Conservation (phyloP, 495 filamentous ascomycete species). For the Chaetomium fimeti region DNA sequence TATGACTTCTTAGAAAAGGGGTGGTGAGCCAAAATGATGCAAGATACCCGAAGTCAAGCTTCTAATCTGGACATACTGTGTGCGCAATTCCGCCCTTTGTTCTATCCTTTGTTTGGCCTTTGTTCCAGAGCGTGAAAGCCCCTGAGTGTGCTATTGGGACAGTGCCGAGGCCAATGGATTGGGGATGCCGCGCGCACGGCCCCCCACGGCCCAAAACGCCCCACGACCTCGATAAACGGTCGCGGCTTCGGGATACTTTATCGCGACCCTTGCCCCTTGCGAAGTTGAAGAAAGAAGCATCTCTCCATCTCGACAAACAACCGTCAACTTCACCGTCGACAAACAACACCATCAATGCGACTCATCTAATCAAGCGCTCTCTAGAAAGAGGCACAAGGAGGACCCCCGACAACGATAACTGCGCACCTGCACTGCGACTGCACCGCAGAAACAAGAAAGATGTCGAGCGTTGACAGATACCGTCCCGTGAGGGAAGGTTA, state of each 20-base stretch:
- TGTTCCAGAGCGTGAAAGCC: too few species aligned
- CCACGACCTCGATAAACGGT: slow-evolving; percentile 18
- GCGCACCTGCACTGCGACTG: neutral
- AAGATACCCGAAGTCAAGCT: slow-evolving; percentile 1
- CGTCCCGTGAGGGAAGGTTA: slow-evolving; percentile 50
- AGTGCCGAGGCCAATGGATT: neutral
- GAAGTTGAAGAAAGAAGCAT: neutral
- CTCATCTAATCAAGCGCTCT: neutral
- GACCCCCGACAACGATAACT: neutral
- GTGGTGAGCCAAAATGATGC: neutral
- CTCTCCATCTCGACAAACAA: slow-evolving; percentile 3
- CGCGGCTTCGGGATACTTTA: too few species aligned
- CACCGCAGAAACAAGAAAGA: slow-evolving; percentile 12
- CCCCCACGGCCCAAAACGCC: neutral
- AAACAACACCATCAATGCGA: slow-evolving; percentile 12
- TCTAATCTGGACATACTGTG: neutral
- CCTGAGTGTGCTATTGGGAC: neutral
- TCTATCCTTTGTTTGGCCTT: too few species aligned
- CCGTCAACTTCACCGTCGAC: neutral
- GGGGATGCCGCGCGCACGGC: slow-evolving; percentile 17
- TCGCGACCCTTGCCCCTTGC: neutral
- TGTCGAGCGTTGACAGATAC: slow-evolving; percentile 52
- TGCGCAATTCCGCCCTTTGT: too few species aligned
- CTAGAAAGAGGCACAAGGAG: neutral
- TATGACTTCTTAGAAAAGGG: neutral